Evolutionary conservation across 2,329 filamentous ascomycete species (phyloP).

Genomic region (Tricladium varicosporioides): DNA sequence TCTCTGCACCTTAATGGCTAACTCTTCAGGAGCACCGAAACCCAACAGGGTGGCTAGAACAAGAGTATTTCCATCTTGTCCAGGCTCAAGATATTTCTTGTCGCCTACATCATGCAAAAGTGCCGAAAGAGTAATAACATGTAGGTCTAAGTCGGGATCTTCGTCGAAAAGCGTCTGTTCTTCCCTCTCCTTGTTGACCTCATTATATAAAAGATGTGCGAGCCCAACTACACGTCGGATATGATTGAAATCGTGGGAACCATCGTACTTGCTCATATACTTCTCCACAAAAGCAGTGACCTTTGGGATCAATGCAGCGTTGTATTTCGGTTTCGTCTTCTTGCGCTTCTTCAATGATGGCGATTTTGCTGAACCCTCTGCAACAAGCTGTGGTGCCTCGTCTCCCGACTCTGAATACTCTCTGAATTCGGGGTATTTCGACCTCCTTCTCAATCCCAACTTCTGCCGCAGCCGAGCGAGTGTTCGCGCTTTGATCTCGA

Average conservation of each 20-base stretch:
- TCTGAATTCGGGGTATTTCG: constrained; percentile 31
- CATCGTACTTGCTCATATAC: constrained; percentile 78
- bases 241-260: constrained; percentile 85
- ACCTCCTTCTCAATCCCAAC: constrained; percentile 29
- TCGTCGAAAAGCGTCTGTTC: constrained; percentile 13
- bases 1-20: constrained; percentile 68
- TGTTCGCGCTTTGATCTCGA: constrained; percentile 28
- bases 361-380: constrained; percentile 3
- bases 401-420: constrained; percentile 26
- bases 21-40: constrained; percentile 54
- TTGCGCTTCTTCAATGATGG: constrained; percentile 19
- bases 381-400: constrained; percentile 10
- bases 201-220: constrained; percentile 44
- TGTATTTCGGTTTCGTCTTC: constrained; percentile 20
- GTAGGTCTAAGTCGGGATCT: constrained; percentile 51
- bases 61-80: constrained; percentile 55
- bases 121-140: constrained; percentile 59
- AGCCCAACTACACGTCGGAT: constrained; percentile 78
- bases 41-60: constrained; percentile 56
- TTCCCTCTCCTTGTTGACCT: constrained; percentile 23
- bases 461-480: constrained; percentile 29
- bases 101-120: constrained; percentile 90
- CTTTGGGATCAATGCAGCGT: constrained; percentile 40
- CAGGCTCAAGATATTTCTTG: constrained; percentile 44
- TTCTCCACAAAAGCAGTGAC: constrained; percentile 63